Evolutionary conservation across 2,329 filamentous ascomycete genomes (phyloP), one percentile per base, ranked within the genome.

Genomic region (Sphaerulina vaccinii): DNA sequence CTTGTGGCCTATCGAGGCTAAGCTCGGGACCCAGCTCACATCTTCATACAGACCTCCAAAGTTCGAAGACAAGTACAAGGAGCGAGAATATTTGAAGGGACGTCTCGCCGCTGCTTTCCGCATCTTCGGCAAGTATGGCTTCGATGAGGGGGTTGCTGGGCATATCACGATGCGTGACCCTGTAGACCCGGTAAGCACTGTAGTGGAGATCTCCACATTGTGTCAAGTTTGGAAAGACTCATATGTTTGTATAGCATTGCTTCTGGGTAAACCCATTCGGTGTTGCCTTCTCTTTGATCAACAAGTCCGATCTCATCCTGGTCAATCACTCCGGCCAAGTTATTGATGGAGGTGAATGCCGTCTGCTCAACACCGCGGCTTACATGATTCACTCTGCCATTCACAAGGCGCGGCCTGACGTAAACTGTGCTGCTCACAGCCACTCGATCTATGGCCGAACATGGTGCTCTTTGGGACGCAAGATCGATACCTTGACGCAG

Each of bases 351-450:
- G 71, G 70, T 18, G 62, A 67, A 19, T 60, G 65, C 49, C 65
- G 68, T 11, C 58, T 70, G 7, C 65, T 76, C 32, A 77, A 78
- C 54, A 68, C 69, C 0, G 74, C 75, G 0, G 75, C 71, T 0
- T 77, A 74, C 58, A 72, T 73, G 62, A 78, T 77, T 42, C 75
- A 77, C 57, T 62, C 63, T 3, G 70, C 70, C 1, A 67, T 74
- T 39, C 72, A 74, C 51, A 50, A 65, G 10, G 68, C 67, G 1
- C 65, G 75, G 9, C 75, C 75, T 3, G 74, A 78, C 49, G 66
- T 77, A 5, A 65, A 70, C 38, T 73, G 72, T 21, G 75, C 73
- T 0, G 72, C 70, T 27, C 75, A 78, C 56, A 67, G 64, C 27
- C 75, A 78, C 59, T 69, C 64, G n/a, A 70, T 72, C 8, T 73